Conservation (phyloP, 2,329 filamentous ascomycete species). For the Cercospora citrullina region DNA sequence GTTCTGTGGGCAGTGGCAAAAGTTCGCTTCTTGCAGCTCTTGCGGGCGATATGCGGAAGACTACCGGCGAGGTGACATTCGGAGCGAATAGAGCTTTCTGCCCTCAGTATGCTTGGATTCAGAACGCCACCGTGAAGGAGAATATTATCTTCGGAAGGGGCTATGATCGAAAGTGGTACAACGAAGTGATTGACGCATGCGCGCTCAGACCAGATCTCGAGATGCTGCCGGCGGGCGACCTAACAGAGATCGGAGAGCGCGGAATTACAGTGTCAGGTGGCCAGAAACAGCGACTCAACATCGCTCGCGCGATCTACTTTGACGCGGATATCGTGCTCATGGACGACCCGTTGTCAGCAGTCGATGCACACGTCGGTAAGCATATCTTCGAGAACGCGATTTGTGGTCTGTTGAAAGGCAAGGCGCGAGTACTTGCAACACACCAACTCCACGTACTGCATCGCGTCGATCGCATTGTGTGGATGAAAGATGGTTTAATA, state of each 20-base stretch:
- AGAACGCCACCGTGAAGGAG: constrained; percentile 81
- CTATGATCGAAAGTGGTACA: constrained; percentile 73
- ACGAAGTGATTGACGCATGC: constrained; percentile 80
- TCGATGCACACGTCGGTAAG: constrained; percentile 60
- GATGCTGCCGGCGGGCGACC: constrained; percentile 86
- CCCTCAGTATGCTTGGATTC: constrained; percentile 97
- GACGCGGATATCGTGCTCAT: constrained; percentile 63
- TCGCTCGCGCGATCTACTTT: constrained; percentile 74
- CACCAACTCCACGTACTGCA: constrained; percentile 92
- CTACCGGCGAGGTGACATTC: constrained; percentile 68
- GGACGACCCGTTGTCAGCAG: constrained; percentile 63
- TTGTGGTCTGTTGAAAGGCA: constrained; percentile 80
- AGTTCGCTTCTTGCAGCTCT: constrained; percentile 84
- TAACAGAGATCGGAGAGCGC: constrained; percentile 90
- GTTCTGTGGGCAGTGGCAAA: constrained; percentile 86
- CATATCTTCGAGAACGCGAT: constrained; percentile 93
- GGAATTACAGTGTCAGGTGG: constrained; percentile 95
- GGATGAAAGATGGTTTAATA: constrained; percentile 85
- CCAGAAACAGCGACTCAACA: constrained; percentile 93
- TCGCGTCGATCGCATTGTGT: constrained; percentile 87
- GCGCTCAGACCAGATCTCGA: constrained; percentile 82
- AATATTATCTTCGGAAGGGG: constrained; percentile 90
- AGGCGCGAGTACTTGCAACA: constrained; percentile 87
- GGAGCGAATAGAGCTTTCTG: constrained; percentile 86
- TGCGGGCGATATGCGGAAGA: constrained; percentile 91